These are phyloP conservation scores for Fusarium beomiforme DNA, from an alignment of 2,329 filamentous ascomycete species.

Conservation along the genomic window DNA sequence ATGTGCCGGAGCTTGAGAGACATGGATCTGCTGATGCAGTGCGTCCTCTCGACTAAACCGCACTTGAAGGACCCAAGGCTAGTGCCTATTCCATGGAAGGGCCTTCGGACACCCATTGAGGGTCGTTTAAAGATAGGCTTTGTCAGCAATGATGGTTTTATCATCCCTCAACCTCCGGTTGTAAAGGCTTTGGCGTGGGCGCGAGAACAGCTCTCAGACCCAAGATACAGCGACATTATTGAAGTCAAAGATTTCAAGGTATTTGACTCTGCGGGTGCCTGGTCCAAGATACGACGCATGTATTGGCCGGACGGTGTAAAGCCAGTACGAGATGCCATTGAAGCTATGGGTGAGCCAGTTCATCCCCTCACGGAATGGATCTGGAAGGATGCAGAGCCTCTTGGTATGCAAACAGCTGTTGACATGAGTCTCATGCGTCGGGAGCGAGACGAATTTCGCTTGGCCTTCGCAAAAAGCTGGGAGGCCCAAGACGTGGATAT, in stretches of 20 bases:
- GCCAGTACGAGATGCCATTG: background rate
- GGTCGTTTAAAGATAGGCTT: conserved; percentile 56
- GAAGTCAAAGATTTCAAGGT: background rate
- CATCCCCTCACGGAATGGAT: background rate
- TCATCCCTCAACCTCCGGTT: conserved; percentile 69
- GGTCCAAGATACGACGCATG: background rate
- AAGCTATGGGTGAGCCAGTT: background rate
- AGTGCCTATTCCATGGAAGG: conserved; percentile 46
- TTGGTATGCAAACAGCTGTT: background rate
- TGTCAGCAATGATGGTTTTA: conserved; percentile 53
- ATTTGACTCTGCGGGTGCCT: background rate
- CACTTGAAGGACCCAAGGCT: conserved; percentile 16
- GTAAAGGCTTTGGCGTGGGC: conserved; percentile 57
- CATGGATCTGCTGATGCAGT: background rate
- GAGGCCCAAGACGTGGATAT: conserved; percentile 1
- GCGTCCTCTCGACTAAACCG: background rate
- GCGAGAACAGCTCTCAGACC: background rate
- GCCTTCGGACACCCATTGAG: conserved; percentile 53
- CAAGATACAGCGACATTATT: background rate
- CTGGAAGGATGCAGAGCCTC: background rate
- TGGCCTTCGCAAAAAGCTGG: background rate
- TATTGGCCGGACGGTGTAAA: background rate
- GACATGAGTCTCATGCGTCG: background rate
- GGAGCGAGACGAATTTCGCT: background rate
- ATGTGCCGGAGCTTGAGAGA: conserved; percentile 1